Percentiles rank a stretch among this genome's conserved stretches.
Evolutionary conservation across 78 protist species (phyloP).

Genomic region (Diacronema lutheri): DNA sequence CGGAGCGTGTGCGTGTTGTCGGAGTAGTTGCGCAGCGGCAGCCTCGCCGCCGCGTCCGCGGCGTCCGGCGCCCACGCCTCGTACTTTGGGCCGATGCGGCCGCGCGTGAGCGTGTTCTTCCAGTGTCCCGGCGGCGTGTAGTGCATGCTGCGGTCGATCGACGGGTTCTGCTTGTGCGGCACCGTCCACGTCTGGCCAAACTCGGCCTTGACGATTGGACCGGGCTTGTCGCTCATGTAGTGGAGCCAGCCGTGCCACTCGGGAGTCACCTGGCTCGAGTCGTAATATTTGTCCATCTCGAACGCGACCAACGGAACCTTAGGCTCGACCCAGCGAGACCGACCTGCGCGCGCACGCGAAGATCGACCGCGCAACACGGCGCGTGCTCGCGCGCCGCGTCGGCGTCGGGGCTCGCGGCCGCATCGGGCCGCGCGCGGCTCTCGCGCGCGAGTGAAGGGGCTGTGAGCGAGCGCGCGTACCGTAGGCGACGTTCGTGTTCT

Average conservation of each 20-base stretch:
- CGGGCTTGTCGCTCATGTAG: conserved; percentile 10
- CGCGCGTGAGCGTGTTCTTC: background rate
- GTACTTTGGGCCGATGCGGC: background rate
- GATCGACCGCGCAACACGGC: background rate
- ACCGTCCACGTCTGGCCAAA: background rate
- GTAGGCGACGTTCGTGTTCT: background rate
- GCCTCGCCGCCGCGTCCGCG: background rate
- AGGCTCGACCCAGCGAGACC: conserved; percentile 12
- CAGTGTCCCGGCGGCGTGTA: background rate
- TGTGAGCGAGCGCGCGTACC: no score
- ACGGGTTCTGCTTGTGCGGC: background rate
- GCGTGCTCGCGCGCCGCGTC: no score
- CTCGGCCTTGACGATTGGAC: background rate
- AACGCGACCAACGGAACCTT: background rate
- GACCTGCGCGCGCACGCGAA: background rate
- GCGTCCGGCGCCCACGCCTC: background rate
- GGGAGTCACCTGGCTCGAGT: background rate
- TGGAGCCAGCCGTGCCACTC: conserved; percentile 25
- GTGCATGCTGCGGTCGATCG: background rate
- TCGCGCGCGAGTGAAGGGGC: no score
- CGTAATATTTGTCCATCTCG: background rate
- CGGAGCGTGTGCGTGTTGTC: background rate
- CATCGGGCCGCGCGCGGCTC: no score
- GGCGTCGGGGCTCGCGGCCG: no score
- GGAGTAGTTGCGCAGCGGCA: conserved; percentile 14